Evolutionary conservation across 2,329 filamentous ascomycete species (phyloP).

Genomic region (Drechslerella stenobrocha): DNA sequence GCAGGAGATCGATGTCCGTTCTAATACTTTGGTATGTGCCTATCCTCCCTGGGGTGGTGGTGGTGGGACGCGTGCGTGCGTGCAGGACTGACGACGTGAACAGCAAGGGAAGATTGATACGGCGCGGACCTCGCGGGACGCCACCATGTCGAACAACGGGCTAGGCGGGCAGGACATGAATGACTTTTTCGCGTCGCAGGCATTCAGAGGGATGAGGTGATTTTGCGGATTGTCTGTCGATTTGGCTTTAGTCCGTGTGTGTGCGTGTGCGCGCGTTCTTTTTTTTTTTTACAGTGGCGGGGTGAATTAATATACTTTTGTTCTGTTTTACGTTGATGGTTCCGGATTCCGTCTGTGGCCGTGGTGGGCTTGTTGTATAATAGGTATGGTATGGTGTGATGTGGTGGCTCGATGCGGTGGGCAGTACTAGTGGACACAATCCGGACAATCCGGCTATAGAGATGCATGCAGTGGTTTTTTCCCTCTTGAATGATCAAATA

Average conservation of each 20-base stretch:
- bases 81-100: background rate
- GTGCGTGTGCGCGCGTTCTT: too few relatives aligned
- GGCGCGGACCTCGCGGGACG: constrained; percentile 24
- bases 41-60: background rate
- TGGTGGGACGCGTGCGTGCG: background rate
- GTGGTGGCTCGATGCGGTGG: background rate
- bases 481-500: too few relatives aligned
- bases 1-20: constrained; percentile 75
- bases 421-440: too few relatives aligned
- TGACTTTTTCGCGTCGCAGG: constrained; percentile 45
- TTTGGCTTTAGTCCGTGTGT: background rate
- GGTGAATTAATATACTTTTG: too few relatives aligned
- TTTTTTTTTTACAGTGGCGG: too few relatives aligned
- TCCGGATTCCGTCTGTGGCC: too few relatives aligned
- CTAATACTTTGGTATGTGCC: constrained; percentile 41
- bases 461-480: too few relatives aligned
- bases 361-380: constrained; percentile 14
- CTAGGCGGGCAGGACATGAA: constrained; percentile 47
- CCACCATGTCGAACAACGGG: constrained; percentile 39
- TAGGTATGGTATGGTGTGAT: constrained; percentile 27
- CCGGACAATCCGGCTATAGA: too few relatives aligned
- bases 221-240: background rate
- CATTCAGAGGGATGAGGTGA: constrained; percentile 37
- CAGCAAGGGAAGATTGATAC: constrained; percentile 46
- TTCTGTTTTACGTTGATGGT: too few relatives aligned